Base-by-base conservation (phyloP, 164 flowering plant genomes). In the Aristolochia fimbriata region DNA sequence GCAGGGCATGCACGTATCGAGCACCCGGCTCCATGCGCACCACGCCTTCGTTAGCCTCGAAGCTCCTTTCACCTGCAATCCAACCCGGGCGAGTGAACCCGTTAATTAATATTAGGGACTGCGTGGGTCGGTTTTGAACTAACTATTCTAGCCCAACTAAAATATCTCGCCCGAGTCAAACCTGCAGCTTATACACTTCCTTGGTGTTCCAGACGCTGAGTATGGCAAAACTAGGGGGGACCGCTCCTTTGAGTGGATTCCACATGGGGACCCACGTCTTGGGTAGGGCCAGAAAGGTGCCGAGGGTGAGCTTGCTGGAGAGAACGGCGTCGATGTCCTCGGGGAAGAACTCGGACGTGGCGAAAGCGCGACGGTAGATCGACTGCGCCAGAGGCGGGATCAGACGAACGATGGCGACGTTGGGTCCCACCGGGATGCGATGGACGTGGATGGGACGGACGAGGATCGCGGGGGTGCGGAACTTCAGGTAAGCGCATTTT, bases 381-480 rank as follows among this genome's bases (percentile, higher is more conserved):
- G 72, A 52, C 45, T 63, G 78, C 0, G 92, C 78, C 4, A 74
- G 62, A 10, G 51, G 33, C 0, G 77, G 73, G 5, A 78, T 51
- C 63, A 82, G 64, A 7, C 57, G 66, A 21, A 77, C 47, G 17
- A 83, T 62, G 0, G 68, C 56, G 14, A 70, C 56, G 43, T 59
- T 59, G 0, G 77, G 65, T 64, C 63, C 37, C 12, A 83, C 0
- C 2, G 76, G 76, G 71, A 81, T 79, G 65, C 65, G 27, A 59
- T 88, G 92, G 15, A 82, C 84, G 53, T 82, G 87, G 17, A 88
- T 85, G 0, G 92, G 96, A 30, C 82, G 92, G 51, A 84, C 88
- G 30, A 88, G 60, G 59, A 86, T 57, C 9, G 84, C 65, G 0
- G 81, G 96, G 20, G 80, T 74, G 0, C 87, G 78, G 53, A 88